These are phyloP conservation scores for Neurospora sp. DNA, from an alignment of 495 filamentous ascomycete genomes.

Conservation along the genomic window DNA sequence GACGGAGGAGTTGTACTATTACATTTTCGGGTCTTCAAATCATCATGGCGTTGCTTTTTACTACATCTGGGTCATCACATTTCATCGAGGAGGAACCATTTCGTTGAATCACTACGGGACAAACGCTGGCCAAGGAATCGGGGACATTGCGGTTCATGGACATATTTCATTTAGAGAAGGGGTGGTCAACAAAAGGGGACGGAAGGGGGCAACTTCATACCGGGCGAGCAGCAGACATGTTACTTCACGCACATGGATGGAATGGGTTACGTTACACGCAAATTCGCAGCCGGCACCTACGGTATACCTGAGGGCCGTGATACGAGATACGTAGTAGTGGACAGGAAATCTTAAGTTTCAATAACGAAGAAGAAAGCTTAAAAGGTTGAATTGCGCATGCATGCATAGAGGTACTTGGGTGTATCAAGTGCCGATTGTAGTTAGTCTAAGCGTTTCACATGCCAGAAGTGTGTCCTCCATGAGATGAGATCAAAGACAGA, in stretches of 20 bases:
- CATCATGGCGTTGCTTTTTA: not conserved
- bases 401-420: not conserved
- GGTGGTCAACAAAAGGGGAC: not conserved
- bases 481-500: too few species aligned
- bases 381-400: not conserved
- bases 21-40: not conserved
- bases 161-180: not conserved
- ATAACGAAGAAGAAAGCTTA: not conserved
- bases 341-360: not conserved
- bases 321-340: not conserved
- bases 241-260: not conserved
- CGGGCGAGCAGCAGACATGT: too few species aligned
- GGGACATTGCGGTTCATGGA: not conserved
- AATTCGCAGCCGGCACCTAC: not conserved
- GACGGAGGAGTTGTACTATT: not conserved
- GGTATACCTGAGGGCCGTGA: not conserved
- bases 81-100: not conserved
- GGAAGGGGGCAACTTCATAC: not conserved
- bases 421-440: not conserved
- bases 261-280: not conserved
- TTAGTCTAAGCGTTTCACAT: too few species aligned
- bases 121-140: not conserved
- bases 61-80: not conserved
- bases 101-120: not conserved
- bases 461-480: too few species aligned